Base-by-base conservation (phyloP, 169 alveolate species). In the Plasmodium relictum region DNA sequence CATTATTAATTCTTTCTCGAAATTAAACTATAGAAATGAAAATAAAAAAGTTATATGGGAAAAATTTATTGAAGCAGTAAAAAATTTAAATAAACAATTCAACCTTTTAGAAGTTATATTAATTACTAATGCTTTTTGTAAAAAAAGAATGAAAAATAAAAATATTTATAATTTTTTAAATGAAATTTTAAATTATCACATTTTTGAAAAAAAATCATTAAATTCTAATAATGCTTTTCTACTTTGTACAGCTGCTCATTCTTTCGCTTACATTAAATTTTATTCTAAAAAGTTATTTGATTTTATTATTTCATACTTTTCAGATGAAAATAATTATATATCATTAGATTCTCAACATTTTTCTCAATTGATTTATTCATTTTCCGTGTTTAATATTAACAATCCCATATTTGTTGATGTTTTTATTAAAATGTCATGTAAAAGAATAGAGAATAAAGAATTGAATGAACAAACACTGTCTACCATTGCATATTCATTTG, bases 321-420 rank as follows among this genome's bases (percentile, higher is more conserved):
- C 91, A 3, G 39, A 83, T 31, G 86, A 66, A 24, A 22, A 66
- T 4, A 83, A 83, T 68, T 83, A 83, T 16, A 65, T 48, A 14
- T 69, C 91, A 37, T 48, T 83, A 73, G 91, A 83, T 39, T 68
- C 72, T 6, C 91, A 83, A 69, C 91, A 83, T 39, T 83, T 83
- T 56, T 70, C 91, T 8, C 91, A 83, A 39, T 39, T 83, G 12
- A 83, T 83, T 68, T 83, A 83, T 83, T 37, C 91, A 14, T 66
- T 24, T 18, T 70, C 72, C 18, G 52, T 62, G 41, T 83, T 83
- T 59, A 52, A 68, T 22, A 26, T 58, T 14, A 41, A 83, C 16
- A 73, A 78, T 6, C 7, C 65, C 45, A 8, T 26, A 63, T 83
- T 83, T 61, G 24, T 83, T 16, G 63, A 66, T 56, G 44, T 59